Evolutionary conservation across 768 basidiomycete genomes (phyloP).

Genomic region (Leucosporidium scottii): DNA sequence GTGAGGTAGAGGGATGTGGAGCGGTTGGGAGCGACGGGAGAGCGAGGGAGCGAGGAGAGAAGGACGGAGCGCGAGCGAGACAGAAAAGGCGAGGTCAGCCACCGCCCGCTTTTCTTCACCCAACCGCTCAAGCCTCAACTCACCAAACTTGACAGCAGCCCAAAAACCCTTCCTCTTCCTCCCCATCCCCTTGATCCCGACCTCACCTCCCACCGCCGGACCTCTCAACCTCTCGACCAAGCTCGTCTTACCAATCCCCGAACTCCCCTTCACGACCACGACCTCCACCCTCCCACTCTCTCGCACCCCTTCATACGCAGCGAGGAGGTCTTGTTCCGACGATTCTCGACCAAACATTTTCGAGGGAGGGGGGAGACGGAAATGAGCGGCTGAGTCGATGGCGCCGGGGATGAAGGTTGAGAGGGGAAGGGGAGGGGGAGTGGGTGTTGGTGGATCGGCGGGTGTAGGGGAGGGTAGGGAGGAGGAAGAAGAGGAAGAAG

Average conservation of each 20-base stretch:
- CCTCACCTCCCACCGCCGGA: background rate
- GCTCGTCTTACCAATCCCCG: conserved; percentile 29
- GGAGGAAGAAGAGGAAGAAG: too few species aligned
- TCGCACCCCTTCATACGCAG: conserved; percentile 20
- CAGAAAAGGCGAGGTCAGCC: too few species aligned
- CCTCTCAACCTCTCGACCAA: conserved; percentile 21
- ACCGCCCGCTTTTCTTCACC: too few species aligned
- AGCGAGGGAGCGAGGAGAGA: background rate
- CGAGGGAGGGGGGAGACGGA: conserved; percentile 25
- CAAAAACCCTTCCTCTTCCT: conserved; percentile 5
- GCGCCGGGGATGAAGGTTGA: conserved; percentile 12
- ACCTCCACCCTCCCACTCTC: background rate
- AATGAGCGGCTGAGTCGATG: conserved; percentile 27
- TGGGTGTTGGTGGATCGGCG: background rate
- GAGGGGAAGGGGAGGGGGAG: background rate
- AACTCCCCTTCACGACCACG: conserved; percentile 20
- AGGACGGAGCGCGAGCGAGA: background rate
- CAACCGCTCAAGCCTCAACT: background rate
- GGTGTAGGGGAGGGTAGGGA: background rate
- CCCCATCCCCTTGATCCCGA: too few species aligned
- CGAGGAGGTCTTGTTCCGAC: conserved; percentile 1
- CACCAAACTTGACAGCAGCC: conserved; percentile 29
- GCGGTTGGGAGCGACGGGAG: background rate
- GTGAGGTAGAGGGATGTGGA: background rate
- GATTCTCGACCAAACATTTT: conserved; percentile 25